phyloP scores from a whole-genome alignment of 352 stramenopile genomes.

The Globisporangium abappressorium region DNA sequence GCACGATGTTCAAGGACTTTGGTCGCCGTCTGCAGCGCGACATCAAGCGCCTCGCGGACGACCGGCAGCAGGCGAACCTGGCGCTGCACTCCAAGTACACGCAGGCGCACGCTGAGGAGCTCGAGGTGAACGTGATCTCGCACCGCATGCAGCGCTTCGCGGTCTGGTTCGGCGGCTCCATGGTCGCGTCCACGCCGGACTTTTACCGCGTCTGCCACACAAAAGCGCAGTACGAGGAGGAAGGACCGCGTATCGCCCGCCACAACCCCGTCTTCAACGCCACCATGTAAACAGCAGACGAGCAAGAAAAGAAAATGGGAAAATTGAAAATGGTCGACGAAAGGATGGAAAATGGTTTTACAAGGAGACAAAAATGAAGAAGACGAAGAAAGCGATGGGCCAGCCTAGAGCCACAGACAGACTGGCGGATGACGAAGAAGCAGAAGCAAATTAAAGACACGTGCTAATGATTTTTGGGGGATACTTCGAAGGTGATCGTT shows the following conservation, averaged over 20 bases:
- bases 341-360: not conserved
- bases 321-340: not conserved
- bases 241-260: conserved; percentile 92
- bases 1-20: conserved; percentile 98
- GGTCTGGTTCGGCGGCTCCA: conserved; percentile 94
- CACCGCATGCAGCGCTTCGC: conserved; percentile 94
- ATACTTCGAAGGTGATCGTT: not conserved
- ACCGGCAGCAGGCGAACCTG: conserved; percentile 88
- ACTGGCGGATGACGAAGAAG: not conserved
- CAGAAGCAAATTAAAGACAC: conserved; percentile 2
- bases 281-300: conserved; percentile 73
- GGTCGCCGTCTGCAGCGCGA: conserved; percentile 91
- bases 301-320: not conserved
- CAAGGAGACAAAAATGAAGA: not conserved
- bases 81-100: conserved; percentile 70
- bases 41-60: conserved; percentile 92
- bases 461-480: conserved; percentile 3
- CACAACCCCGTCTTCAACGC: conserved; percentile 95
- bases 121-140: conserved; percentile 94
- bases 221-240: conserved; percentile 96
- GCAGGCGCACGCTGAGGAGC: conserved; percentile 60
- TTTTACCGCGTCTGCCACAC: conserved; percentile 96
- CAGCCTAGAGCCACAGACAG: not conserved
- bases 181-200: conserved; percentile 93
- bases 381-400: not conserved